Base-by-base conservation (phyloP, 176 grass and related monocot species). In the Lolium rigidum region DNA sequence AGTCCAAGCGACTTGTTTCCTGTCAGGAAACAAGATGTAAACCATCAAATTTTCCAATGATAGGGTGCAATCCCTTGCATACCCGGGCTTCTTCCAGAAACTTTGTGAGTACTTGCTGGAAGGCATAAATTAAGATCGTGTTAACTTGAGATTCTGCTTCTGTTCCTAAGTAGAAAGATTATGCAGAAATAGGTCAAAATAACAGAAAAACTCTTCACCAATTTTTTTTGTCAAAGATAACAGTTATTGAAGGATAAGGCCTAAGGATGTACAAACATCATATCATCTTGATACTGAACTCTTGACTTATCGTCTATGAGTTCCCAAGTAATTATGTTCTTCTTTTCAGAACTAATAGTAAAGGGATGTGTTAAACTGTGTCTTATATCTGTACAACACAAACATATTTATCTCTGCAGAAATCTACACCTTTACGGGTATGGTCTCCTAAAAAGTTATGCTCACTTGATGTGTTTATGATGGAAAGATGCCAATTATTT, bases 31-130 rank as follows among this genome's bases (percentile, higher is more conserved):
- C 39, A 41, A 41, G 39, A 41, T 41, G 5, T 41, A 41, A 41
- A 41, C 39, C 39, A 41, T 6, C 39, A 41, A 41, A 41, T 41
- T 0, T 3, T 41, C 87, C 22, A 95, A 62, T 44, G 85, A 80
- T 38, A 95, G 85, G 5, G 71, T 50, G 61, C 56, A 88, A 87
- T 98, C 90, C 83, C 59, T 90, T 35, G 91, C 70, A 57, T 98
- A 95, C 14, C 93, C 93, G 31, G 90, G n/a, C 90, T 82, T 98
- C 93, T 84, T 93, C 89, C 80, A 98, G 56, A 18, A 98, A 88
- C 83, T 88, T 85, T 81, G 65, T 64, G 22, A 28, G 24, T 31
- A 64, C 61, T 31, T 64, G 22, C 61, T 66, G 26, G 35, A 66
- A 66, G 63, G 63, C 22, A 35, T 35, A 24, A 16, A 35, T 66